Percentiles rank a stretch among this genome's conserved stretches.
phyloP scores from a whole-genome alignment of 1,139 yeast genomes.

The Hemisphaericaspora xylofermentans region DNA sequence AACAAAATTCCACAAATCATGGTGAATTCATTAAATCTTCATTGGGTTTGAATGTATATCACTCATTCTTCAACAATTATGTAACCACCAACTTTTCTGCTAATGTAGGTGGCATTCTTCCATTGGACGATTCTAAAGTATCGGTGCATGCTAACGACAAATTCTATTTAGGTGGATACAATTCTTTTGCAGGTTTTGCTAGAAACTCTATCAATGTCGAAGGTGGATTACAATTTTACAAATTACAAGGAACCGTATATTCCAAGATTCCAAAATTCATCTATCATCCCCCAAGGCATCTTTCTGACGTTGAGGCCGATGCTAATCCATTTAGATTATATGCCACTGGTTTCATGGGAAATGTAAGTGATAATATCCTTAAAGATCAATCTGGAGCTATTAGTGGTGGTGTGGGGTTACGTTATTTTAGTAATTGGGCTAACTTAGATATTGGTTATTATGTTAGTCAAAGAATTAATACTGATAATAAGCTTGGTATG shows the following conservation, averaged over 20 bases:
- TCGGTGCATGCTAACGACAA: constrained; percentile 47
- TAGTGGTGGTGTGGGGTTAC: constrained; percentile 43
- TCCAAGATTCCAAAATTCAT: constrained; percentile 38
- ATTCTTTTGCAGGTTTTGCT: constrained; percentile 39
- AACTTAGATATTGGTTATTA: constrained; percentile 49
- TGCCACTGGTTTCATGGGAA: constrained; percentile 34
- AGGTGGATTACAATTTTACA: constrained; percentile 46
- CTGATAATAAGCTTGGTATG: constrained; percentile 27
- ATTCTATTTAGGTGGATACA: constrained; percentile 49
- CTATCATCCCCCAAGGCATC: constrained; percentile 12
- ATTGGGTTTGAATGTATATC: constrained; percentile 30
- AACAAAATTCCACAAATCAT: constrained; percentile 20
- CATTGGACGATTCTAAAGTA: constrained; percentile 18
- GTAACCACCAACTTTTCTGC: constrained; percentile 38
- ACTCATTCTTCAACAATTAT: constrained; percentile 36
- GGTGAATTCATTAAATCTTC: constrained; percentile 30
- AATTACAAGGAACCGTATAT: constrained; percentile 33
- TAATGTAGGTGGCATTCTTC: constrained; percentile 37
- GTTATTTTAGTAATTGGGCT: constrained; percentile 46
- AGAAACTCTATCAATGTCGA: constrained; percentile 35
- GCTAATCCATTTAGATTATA: constrained; percentile 46
- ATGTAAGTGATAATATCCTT: constrained; percentile 31
- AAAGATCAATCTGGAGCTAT: constrained; percentile 28
- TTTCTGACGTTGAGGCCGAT: constrained; percentile 17
- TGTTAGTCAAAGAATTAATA: constrained; percentile 31